Evolutionary conservation across 1,139 yeast genomes (phyloP).

Genomic region (Saccharomyces hybrid): DNA sequence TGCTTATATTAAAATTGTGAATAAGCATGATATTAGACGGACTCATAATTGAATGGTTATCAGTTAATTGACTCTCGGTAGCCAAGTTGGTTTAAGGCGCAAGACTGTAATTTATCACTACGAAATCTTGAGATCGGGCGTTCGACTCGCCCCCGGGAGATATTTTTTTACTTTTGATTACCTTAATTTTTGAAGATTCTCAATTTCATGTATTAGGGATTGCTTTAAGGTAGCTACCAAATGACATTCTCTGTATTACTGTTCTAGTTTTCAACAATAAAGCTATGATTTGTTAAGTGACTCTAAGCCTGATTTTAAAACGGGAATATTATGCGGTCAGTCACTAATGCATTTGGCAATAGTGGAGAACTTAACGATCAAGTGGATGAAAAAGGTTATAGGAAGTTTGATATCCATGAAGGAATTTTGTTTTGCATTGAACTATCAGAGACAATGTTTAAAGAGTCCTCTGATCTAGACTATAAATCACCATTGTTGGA

Average conservation of each 20-base stretch:
- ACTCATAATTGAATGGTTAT: too few species aligned
- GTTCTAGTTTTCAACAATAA: not conserved
- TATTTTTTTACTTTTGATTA: not conserved
- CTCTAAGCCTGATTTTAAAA: not conserved
- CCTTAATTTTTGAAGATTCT: not conserved
- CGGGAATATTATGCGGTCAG: not conserved
- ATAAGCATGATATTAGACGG: too few species aligned
- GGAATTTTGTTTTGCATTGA: slow-evolving; percentile 59
- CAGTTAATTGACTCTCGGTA: slow-evolving; percentile 6
- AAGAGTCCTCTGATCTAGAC: slow-evolving; percentile 33
- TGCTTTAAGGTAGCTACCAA: not conserved
- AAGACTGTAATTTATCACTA: slow-evolving; percentile 10
- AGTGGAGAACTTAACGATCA: not conserved
- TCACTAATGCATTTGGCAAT: not conserved
- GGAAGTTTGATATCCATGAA: slow-evolving; percentile 48
- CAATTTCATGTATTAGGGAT: not conserved
- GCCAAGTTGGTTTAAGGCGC: slow-evolving; percentile 16
- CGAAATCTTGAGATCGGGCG: slow-evolving; percentile 13
- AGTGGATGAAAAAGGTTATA: slow-evolving; percentile 5
- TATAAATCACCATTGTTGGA: slow-evolving; percentile 41
- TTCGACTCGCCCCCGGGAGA: slow-evolving; percentile 14
- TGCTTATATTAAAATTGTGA: too few species aligned
- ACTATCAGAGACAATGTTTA: slow-evolving; percentile 43
- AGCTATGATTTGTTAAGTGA: not conserved
- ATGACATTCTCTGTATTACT: not conserved